Base-by-base conservation (phyloP, 2,329 filamentous ascomycete species). In the Incumbomyces delicatus region DNA sequence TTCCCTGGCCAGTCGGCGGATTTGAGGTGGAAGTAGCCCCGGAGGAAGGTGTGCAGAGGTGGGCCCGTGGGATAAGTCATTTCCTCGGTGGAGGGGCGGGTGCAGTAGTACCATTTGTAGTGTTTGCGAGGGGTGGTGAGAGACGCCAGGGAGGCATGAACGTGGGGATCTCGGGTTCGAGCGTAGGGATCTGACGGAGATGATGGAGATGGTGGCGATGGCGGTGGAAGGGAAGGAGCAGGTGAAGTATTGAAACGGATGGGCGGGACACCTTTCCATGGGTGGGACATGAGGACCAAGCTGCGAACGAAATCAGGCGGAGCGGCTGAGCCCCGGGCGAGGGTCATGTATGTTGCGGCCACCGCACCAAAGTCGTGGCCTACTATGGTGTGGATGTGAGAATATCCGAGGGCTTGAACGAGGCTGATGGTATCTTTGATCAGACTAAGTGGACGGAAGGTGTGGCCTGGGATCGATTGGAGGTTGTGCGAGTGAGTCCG, bases 321-420 rank as follows among this genome's bases (percentile, higher is more conserved):
- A n/a, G 42, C 32, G 4, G 22, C 18, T 16, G 42, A 45, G 33
- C 42, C 42, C 1, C 81, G 68, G 53, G 77, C 74, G 17, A 85
- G 62, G 0, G 78, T 77, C 49, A 75, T 75, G 65, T 76, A 70
- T 13, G 76, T 72, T 0, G 77, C 74, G 2, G 73, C 72, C 2
- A 83, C 74, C 6, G 74, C 80, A 5, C 81, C 81, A 48, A 81
- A 80, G 61, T 85, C 81, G 57, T 85, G 80, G 2, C 81, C 80
- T 1, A 83, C 69, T 27, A 85, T 69, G 57, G 77, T 78, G 39
- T 69, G 62, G 2, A 79, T 78, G 10, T 71, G 63, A 10, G 64
- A 66, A 57, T 83, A 80, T 0, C 80, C 80, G 12, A 85, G 62
- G 0, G 73, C 75, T 54, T 78, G 68, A 0, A 83, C 74, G 2